These are phyloP conservation scores for Blastocystis sp. DNA, from an alignment of 352 stramenopile genomes.

Conservation along the genomic window DNA sequence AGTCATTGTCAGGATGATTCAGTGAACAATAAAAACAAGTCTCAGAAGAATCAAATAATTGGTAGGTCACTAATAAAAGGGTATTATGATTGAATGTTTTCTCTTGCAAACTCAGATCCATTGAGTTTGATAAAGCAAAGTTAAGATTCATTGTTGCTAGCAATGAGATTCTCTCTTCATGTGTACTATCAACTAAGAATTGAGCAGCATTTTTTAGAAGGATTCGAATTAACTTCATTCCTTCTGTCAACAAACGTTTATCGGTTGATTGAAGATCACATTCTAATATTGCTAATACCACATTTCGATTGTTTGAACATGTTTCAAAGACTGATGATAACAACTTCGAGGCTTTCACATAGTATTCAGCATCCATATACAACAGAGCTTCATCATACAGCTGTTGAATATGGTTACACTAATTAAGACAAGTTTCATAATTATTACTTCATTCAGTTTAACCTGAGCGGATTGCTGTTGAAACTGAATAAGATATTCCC, in stretches of 20 bases:
- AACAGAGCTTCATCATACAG: not conserved
- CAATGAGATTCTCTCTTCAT: not conserved
- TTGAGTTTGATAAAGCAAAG: not conserved
- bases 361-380: not conserved
- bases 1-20: not conserved
- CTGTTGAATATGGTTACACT: not conserved
- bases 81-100: slow-evolving; percentile 4
- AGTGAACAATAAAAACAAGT: not conserved
- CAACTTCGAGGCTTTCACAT: not conserved
- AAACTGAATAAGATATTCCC: not conserved
- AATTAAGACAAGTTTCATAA: not conserved
- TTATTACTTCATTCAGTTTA: slow-evolving; percentile 7
- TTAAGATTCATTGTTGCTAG: not conserved
- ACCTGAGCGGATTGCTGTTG: not conserved
- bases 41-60: slow-evolving; percentile 2
- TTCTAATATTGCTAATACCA: slow-evolving; percentile 15
- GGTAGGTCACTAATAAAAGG: not conserved
- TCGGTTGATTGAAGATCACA: not conserved
- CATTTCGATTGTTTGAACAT: slow-evolving; percentile 8
- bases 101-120: not conserved
- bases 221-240: slow-evolving; percentile 28
- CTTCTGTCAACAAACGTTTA: not conserved
- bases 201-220: not conserved
- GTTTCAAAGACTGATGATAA: not conserved
- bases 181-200: not conserved